phyloP scores from a whole-genome alignment of 768 basidiomycete genomes.

The Pisolithus orientalis region DNA sequence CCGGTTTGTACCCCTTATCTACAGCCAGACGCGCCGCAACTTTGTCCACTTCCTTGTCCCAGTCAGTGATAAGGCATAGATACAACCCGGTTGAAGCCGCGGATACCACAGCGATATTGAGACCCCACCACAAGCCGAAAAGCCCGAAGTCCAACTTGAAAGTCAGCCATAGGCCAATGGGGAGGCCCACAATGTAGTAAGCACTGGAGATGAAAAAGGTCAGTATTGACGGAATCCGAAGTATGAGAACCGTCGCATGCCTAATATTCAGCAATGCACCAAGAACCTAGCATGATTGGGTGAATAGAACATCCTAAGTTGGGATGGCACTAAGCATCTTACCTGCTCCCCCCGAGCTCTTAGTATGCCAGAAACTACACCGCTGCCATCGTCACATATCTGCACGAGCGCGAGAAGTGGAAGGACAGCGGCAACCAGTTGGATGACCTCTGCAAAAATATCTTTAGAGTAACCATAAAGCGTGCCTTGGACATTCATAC shows the following conservation, averaged over 20 bases:
- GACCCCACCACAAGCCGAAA: conserved; percentile 39
- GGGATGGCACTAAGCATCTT: background rate
- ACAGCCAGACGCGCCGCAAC: conserved; percentile 45
- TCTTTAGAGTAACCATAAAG: too few relatives aligned
- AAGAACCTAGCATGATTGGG: background rate
- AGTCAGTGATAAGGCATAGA: conserved; percentile 57
- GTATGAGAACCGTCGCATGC: background rate
- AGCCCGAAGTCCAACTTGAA: background rate
- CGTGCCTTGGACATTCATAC: too few relatives aligned
- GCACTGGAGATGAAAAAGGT: background rate
- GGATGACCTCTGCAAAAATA: conserved; percentile 20
- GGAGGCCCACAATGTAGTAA: background rate
- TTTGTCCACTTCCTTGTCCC: conserved; percentile 63
- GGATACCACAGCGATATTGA: conserved; percentile 50
- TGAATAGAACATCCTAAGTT: background rate
- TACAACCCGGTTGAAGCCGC: conserved; percentile 45
- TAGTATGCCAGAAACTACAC: conserved; percentile 69
- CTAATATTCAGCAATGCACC: background rate
- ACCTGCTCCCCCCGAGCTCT: conserved; percentile 78
- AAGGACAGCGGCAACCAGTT: conserved; percentile 52
- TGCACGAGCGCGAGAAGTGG: conserved; percentile 77
- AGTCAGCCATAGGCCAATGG: background rate
- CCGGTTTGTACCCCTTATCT: conserved; percentile 30
- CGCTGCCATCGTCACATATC: conserved; percentile 73
- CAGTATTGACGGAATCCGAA: background rate